Conservation (phyloP, 2,329 filamentous ascomycete genomes). For the Zasmidium citrigriseum region DNA sequence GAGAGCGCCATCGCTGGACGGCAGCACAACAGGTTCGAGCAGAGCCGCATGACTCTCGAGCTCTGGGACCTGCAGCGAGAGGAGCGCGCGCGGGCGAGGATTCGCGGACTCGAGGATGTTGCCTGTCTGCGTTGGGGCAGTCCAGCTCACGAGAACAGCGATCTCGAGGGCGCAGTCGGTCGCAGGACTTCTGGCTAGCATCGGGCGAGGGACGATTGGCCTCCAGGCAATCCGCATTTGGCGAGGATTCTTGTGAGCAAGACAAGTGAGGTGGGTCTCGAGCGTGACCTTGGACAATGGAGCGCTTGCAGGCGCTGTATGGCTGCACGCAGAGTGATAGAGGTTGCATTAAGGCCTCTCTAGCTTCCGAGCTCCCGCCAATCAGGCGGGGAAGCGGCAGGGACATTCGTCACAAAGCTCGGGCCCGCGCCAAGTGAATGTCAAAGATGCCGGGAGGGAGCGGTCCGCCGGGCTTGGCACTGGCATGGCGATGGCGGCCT, state of each 20-base stretch:
- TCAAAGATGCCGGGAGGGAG: not conserved
- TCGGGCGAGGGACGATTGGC: not conserved
- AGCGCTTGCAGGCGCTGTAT: constrained; percentile 19
- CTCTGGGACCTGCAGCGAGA: not conserved
- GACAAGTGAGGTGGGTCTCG: constrained; percentile 16
- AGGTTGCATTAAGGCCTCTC: constrained; percentile 1
- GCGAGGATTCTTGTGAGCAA: constrained; percentile 7
- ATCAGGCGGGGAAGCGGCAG: not conserved
- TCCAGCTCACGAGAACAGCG: not conserved
- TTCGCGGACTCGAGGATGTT: too few species aligned
- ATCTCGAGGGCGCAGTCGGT: not conserved
- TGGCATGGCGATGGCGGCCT: not conserved
- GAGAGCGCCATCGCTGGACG: not conserved
- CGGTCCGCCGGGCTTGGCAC: not conserved
- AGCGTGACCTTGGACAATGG: constrained; percentile 19
- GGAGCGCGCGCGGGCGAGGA: not conserved
- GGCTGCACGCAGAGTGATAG: constrained; percentile 9
- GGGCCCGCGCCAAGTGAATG: too few species aligned
- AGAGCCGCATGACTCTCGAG: constrained; percentile 5
- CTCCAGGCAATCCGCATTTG: constrained; percentile 2
- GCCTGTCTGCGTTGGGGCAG: not conserved
- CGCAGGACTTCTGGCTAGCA: not conserved
- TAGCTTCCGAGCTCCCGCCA: not conserved
- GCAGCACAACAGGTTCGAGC: constrained; percentile 7
- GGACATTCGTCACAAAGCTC: not conserved